Percentiles rank a stretch among this genome's conserved stretches.
Evolutionary conservation across 306 rosid genomes (phyloP).

Genomic region (Geum urbanum): DNA sequence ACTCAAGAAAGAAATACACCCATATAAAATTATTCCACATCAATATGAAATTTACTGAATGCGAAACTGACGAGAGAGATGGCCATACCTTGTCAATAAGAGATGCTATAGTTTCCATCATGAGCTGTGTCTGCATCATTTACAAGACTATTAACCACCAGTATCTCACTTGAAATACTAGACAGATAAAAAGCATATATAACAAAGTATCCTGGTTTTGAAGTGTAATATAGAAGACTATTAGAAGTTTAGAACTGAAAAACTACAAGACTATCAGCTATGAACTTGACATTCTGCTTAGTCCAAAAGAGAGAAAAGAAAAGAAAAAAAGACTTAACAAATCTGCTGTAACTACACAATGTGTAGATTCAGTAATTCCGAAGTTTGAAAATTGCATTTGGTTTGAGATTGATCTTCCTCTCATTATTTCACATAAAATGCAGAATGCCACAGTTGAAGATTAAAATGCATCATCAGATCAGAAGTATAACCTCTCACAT

Average conservation of each 20-base stretch:
- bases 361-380: background rate
- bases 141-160: background rate
- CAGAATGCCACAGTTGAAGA: background rate
- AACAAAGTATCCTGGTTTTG: background rate
- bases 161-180: background rate
- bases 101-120: conserved; percentile 8
- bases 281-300: too few species aligned
- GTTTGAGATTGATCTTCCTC: background rate
- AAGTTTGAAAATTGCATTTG: too few species aligned
- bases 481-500: background rate
- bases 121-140: conserved; percentile 16
- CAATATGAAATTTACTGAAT: background rate
- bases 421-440: background rate
- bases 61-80: background rate
- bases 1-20: background rate
- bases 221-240: background rate
- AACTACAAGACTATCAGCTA: too few species aligned
- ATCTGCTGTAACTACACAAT: background rate
- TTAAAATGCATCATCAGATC: background rate
- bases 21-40: background rate
- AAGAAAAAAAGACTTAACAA: background rate
- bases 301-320: background rate
- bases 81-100: conserved; percentile 18
- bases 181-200: background rate
- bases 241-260: too few species aligned